These are phyloP conservation scores for Termitomyces sp. DNA, from an alignment of 768 basidiomycete species.

Conservation along the genomic window DNA sequence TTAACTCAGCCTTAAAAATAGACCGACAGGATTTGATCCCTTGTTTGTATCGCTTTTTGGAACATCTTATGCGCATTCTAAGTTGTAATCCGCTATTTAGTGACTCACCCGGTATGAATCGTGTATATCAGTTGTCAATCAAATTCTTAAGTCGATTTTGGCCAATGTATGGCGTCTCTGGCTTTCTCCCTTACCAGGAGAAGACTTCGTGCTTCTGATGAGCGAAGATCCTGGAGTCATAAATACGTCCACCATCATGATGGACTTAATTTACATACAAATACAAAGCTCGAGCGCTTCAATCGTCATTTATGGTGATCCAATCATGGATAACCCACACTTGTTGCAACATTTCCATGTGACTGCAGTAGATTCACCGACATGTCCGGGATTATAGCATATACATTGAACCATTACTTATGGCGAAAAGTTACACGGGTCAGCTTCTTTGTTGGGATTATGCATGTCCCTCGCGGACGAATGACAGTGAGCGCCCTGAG, in stretches of 20 bases:
- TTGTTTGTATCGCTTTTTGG: background rate
- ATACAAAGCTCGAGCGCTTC: background rate
- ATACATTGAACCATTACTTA: no score
- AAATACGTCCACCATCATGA: background rate
- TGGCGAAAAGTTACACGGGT: no score
- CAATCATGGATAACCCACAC: background rate
- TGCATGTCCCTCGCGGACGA: no score
- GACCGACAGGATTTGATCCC: background rate
- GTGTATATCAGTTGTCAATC: background rate
- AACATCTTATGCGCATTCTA: background rate
- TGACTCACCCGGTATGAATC: background rate
- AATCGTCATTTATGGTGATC: background rate
- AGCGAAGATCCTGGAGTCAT: background rate
- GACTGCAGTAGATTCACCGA: background rate
- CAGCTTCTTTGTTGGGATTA: no score
- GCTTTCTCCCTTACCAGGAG: background rate
- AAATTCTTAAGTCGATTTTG: background rate
- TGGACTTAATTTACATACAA: background rate
- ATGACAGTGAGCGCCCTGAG: background rate
- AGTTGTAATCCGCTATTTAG: no score
- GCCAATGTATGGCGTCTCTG: background rate
- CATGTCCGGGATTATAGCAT: background rate
- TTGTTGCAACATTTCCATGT: background rate
- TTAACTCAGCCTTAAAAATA: no score
- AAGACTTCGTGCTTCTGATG: background rate